These are phyloP conservation scores for Zasmidium citrigriseum DNA, from an alignment of 2,329 filamentous ascomycete species.

Conservation along the genomic window DNA sequence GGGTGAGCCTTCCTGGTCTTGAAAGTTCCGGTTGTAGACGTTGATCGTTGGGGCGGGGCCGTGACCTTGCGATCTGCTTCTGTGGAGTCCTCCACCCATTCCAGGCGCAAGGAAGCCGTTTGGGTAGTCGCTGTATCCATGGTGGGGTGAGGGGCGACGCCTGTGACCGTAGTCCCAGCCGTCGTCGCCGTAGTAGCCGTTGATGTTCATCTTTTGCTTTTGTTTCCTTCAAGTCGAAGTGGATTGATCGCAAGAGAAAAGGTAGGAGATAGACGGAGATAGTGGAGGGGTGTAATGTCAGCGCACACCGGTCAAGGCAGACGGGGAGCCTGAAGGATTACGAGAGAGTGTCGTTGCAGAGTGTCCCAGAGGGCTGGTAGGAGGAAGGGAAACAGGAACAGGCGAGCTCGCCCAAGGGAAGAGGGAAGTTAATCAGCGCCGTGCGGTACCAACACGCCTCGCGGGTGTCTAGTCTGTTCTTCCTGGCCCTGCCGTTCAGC, in stretches of 20 bases:
- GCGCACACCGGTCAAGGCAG: neutral
- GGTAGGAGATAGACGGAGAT: slow-evolving; percentile 4
- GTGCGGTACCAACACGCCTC: neutral
- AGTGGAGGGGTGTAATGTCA: neutral
- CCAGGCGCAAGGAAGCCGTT: slow-evolving; percentile 28
- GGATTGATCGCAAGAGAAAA: neutral
- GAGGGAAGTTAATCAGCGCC: slow-evolving; percentile 2
- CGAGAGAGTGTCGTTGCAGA: neutral
- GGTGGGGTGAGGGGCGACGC: slow-evolving; percentile 22
- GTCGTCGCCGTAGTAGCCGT: slow-evolving; percentile 26
- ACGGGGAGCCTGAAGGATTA: slow-evolving; percentile 1
- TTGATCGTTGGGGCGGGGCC: slow-evolving; percentile 47
- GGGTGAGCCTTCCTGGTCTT: slow-evolving; percentile 19
- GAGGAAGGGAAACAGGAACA: slow-evolving; percentile 7
- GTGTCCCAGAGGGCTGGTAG: neutral
- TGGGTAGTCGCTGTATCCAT: slow-evolving; percentile 21
- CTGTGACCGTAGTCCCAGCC: slow-evolving; percentile 23
- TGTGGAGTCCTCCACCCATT: slow-evolving; percentile 37
- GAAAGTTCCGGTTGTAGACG: slow-evolving; percentile 46
- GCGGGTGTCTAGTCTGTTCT: neutral
- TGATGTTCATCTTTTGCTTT: neutral
- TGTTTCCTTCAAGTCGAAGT: neutral
- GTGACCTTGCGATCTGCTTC: slow-evolving; percentile 47
- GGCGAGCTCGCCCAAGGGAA: neutral
- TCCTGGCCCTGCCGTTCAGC: neutral